Evolutionary conservation across 1,284 basidiomycete species (phyloP).

Genomic region (Bjerkandera adusta): DNA sequence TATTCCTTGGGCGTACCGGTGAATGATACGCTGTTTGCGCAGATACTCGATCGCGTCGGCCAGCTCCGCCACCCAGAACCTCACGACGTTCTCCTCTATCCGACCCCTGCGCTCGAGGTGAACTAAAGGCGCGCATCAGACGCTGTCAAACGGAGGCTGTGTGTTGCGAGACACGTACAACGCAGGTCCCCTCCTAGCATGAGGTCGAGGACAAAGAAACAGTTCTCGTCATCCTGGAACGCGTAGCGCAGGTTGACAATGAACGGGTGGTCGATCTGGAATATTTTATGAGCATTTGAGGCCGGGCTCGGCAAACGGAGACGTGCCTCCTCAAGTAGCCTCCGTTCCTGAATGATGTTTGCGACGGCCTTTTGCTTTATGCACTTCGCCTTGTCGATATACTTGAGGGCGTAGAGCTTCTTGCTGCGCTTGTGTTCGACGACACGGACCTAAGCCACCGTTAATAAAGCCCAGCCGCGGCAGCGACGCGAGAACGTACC

Average conservation of each 20-base stretch:
- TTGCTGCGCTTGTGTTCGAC: slow-evolving; percentile 95
- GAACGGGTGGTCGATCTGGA: slow-evolving; percentile 91
- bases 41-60: slow-evolving; percentile 86
- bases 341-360: slow-evolving; percentile 92
- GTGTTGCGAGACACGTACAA: slow-evolving; percentile 54
- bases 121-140: slow-evolving; percentile 45
- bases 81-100: slow-evolving; percentile 80
- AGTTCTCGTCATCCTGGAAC: slow-evolving; percentile 97
- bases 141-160: slow-evolving; percentile 12
- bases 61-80: slow-evolving; percentile 91
- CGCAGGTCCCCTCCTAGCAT: slow-evolving; percentile 96
- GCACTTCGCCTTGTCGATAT: slow-evolving; percentile 94
- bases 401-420: slow-evolving; percentile 93
- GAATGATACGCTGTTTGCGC: slow-evolving; percentile 89
- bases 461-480: too few relatives aligned
- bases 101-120: slow-evolving; percentile 82
- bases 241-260: slow-evolving; percentile 94
- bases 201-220: slow-evolving; percentile 95
- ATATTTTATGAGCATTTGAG: background rate
- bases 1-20: slow-evolving; percentile 61
- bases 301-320: background rate
- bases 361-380: slow-evolving; percentile 91
- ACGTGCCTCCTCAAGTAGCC: slow-evolving; percentile 82
- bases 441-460: slow-evolving; percentile 76
- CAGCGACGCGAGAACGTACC: slow-evolving; percentile 51